phyloP scores from a whole-genome alignment of 2,329 filamentous ascomycete genomes.

The Xylariaceae sp. region DNA sequence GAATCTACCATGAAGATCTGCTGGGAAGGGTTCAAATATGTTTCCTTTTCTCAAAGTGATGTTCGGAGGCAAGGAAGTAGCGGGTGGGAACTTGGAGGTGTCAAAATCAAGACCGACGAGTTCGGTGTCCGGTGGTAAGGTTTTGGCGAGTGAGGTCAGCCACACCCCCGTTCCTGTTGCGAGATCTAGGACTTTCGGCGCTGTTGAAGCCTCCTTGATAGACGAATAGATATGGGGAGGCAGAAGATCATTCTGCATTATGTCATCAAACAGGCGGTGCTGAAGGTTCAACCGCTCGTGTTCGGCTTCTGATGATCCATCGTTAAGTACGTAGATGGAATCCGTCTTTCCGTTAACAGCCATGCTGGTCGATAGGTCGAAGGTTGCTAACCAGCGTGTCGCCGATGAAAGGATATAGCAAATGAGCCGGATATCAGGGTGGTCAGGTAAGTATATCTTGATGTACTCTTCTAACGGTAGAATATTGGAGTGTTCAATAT shows the following conservation, averaged over 20 bases:
- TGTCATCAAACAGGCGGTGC: conserved; percentile 11
- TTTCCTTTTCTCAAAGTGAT: conserved; percentile 11
- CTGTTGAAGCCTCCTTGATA: neutral
- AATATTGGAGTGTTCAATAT: too few relatives aligned
- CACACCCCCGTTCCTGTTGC: conserved; percentile 14
- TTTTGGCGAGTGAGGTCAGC: conserved; percentile 11
- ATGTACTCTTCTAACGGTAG: too few relatives aligned
- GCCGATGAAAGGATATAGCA: too few relatives aligned
- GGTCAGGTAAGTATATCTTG: too few relatives aligned
- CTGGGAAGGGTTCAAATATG: conserved; percentile 15
- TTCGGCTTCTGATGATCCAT: conserved; percentile 10
- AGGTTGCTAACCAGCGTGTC: neutral
- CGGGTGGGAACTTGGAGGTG: conserved; percentile 13
- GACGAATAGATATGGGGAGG: conserved; percentile 11
- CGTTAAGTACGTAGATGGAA: conserved; percentile 17
- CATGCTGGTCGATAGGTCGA: neutral
- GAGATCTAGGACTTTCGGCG: conserved; percentile 14
- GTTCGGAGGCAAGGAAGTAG: conserved; percentile 3
- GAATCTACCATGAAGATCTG: conserved; percentile 14
- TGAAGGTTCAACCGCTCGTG: conserved; percentile 13
- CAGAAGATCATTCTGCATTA: conserved; percentile 13
- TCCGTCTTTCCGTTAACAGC: neutral
- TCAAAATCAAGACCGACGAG: conserved; percentile 17
- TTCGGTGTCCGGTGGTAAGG: conserved; percentile 8
- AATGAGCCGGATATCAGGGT: too few relatives aligned